These are phyloP conservation scores for Corchorus olitorius DNA, from an alignment of 345 rosid genomes.

Conservation along the genomic window DNA sequence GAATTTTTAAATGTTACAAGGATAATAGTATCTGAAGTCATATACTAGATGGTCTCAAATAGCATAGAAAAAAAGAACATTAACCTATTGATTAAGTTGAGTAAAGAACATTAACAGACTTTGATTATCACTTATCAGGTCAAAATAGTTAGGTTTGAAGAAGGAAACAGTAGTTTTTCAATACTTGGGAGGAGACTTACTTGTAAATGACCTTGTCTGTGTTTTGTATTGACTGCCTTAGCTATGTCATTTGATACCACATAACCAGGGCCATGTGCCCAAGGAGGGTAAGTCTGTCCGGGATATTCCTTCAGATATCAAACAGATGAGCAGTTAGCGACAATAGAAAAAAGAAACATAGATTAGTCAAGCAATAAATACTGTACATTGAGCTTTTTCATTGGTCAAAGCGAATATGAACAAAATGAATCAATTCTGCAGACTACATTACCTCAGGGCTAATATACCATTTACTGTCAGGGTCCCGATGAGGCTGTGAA, in stretches of 20 bases:
- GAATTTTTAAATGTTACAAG: not conserved
- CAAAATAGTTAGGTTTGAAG: not conserved
- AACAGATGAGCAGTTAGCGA: not conserved
- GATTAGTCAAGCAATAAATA: not conserved
- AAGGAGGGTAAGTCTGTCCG: slow-evolving; percentile 76
- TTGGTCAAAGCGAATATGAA: not conserved
- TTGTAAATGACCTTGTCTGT: slow-evolving; percentile 59
- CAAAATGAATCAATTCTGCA: not conserved
- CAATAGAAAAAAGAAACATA: not conserved
- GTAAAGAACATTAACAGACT: not conserved
- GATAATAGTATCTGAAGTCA: not conserved
- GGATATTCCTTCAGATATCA: slow-evolving; percentile 68
- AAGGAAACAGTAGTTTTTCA: not conserved
- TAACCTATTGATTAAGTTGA: not conserved
- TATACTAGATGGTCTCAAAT: not conserved
- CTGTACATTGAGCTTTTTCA: not conserved
- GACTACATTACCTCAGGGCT: slow-evolving; percentile 67
- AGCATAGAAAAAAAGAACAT: not conserved
- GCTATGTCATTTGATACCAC: slow-evolving; percentile 83
- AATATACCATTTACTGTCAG: slow-evolving; percentile 95
- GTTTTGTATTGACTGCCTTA: slow-evolving; percentile 53
- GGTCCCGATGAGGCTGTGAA: slow-evolving; percentile 77
- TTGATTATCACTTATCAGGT: not conserved
- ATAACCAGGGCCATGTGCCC: slow-evolving; percentile 98
- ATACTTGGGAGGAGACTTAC: slow-evolving; percentile 33